Percentiles rank a stretch among this genome's conserved stretches.
phyloP scores from a whole-genome alignment of 805 yeast species.

The Wickerhamomyces bisporus region DNA sequence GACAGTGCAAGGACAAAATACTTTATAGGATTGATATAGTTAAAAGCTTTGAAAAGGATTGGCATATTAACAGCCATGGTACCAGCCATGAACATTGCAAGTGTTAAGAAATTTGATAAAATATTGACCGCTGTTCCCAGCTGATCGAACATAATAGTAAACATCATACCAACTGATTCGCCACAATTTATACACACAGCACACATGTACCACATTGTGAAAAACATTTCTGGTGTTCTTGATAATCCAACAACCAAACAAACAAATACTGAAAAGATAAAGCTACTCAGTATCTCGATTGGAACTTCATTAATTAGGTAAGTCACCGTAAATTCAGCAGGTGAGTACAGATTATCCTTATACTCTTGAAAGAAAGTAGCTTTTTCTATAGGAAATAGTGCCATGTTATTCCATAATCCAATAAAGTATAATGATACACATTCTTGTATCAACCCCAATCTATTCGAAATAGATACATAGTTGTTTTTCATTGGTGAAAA shows the following conservation, averaged over 20 bases:
- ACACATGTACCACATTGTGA: constrained; percentile 51
- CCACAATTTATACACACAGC: constrained; percentile 64
- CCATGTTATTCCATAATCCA: constrained; percentile 74
- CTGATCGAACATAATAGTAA: constrained; percentile 64
- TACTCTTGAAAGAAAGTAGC: constrained; percentile 75
- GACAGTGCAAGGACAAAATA: constrained; percentile 59
- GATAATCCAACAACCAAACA: constrained; percentile 72
- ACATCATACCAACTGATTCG: constrained; percentile 73
- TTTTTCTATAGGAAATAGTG: constrained; percentile 70
- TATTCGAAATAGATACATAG: constrained; percentile 50
- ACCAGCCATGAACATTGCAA: constrained; percentile 79
- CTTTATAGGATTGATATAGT: constrained; percentile 67
- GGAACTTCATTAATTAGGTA: constrained; percentile 65
- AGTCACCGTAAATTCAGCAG: constrained; percentile 53
- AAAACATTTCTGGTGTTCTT: constrained; percentile 57
- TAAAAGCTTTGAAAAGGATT: constrained; percentile 58
- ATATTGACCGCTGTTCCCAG: constrained; percentile 74
- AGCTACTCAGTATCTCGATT: constrained; percentile 53
- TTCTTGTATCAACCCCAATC: constrained; percentile 75
- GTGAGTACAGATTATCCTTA: constrained; percentile 65
- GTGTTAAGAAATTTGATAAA: constrained; percentile 54
- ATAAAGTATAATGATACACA: constrained; percentile 66
- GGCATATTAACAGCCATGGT: constrained; percentile 72
- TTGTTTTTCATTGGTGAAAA: constrained; percentile 53
- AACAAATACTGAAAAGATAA: constrained; percentile 54